phyloP scores from a whole-genome alignment of 2,329 filamentous ascomycete genomes.

The Penicillium griseofulvum region DNA sequence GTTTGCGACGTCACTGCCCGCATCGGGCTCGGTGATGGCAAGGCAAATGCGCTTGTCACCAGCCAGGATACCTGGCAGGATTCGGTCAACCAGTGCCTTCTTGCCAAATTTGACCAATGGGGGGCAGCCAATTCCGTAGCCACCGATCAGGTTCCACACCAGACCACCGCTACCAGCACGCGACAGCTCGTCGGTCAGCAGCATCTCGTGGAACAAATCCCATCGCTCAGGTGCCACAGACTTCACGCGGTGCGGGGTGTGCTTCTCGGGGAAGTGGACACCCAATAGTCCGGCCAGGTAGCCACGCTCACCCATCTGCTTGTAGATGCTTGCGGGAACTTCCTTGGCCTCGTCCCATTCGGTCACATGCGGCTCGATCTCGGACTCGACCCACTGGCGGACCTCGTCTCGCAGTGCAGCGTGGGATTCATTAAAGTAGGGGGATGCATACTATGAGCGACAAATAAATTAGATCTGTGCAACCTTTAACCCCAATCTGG shows the following conservation, averaged over 20 bases:
- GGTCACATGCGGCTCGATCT: constrained; percentile 84
- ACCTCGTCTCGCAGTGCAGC: constrained; percentile 86
- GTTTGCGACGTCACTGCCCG: constrained; percentile 92
- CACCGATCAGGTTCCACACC: constrained; percentile 94
- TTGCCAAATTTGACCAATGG: constrained; percentile 90
- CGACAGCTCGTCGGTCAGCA: constrained; percentile 91
- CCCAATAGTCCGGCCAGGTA: constrained; percentile 91
- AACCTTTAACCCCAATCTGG: neutral
- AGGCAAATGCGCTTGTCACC: constrained; percentile 97
- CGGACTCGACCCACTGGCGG: constrained; percentile 84
- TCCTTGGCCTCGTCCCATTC: constrained; percentile 97
- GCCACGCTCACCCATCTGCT: constrained; percentile 88
- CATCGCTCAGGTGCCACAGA: constrained; percentile 83
- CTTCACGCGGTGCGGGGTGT: constrained; percentile 68
- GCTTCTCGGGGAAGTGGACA: constrained; percentile 70
- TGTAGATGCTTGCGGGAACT: constrained; percentile 86
- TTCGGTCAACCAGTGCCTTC: constrained; percentile 78
- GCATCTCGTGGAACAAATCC: constrained; percentile 98
- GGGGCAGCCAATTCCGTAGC: constrained; percentile 92
- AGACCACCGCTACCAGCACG: constrained; percentile 86
- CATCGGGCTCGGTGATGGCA: constrained; percentile 95
- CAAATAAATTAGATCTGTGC: constrained; percentile 10
- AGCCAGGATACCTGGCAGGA: constrained; percentile 80
- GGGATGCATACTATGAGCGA: constrained; percentile 74
- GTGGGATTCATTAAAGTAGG: constrained; percentile 94